phyloP scores from a whole-genome alignment of 768 basidiomycete species.

The Boletus speciosus region DNA sequence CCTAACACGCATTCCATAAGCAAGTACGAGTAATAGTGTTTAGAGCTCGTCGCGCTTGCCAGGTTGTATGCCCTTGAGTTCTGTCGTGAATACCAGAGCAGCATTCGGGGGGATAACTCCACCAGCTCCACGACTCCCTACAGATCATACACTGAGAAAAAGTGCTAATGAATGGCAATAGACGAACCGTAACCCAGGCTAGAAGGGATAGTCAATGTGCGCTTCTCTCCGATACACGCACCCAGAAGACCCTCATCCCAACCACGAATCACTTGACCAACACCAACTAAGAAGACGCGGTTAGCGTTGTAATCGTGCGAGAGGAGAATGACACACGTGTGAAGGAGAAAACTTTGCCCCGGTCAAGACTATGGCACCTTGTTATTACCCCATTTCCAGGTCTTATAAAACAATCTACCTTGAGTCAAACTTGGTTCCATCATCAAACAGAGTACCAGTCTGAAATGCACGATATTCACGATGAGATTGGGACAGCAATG shows the following conservation, averaged over 20 bases:
- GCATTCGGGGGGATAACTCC: slow-evolving; percentile 74
- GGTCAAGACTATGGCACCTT: slow-evolving; percentile 53
- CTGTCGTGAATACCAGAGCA: slow-evolving; percentile 82
- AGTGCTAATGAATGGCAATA: neutral
- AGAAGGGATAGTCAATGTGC: slow-evolving; percentile 83
- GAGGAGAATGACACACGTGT: slow-evolving; percentile 51
- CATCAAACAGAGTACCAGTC: slow-evolving; percentile 75
- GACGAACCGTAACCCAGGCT: slow-evolving; percentile 76
- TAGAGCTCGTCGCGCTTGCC: slow-evolving; percentile 54
- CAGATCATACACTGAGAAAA: neutral
- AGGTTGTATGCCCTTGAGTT: slow-evolving; percentile 64
- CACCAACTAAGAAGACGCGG: slow-evolving; percentile 51
- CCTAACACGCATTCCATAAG: neutral
- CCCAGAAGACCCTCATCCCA: slow-evolving; percentile 82
- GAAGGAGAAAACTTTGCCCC: slow-evolving; percentile 70
- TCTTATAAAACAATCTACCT: slow-evolving; percentile 45
- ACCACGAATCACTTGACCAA: slow-evolving; percentile 78
- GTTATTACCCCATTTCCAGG: neutral
- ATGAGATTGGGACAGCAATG: neutral
- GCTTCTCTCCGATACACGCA: slow-evolving; percentile 88
- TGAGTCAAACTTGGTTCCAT: slow-evolving; percentile 86
- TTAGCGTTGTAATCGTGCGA: neutral
- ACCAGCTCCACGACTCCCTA: slow-evolving; percentile 75
- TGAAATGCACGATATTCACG: neutral
- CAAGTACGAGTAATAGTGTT: neutral